Evolutionary conservation across 371 early-diverging fungal genomes (phyloP).

Genomic region (Chytridiales sp.): DNA sequence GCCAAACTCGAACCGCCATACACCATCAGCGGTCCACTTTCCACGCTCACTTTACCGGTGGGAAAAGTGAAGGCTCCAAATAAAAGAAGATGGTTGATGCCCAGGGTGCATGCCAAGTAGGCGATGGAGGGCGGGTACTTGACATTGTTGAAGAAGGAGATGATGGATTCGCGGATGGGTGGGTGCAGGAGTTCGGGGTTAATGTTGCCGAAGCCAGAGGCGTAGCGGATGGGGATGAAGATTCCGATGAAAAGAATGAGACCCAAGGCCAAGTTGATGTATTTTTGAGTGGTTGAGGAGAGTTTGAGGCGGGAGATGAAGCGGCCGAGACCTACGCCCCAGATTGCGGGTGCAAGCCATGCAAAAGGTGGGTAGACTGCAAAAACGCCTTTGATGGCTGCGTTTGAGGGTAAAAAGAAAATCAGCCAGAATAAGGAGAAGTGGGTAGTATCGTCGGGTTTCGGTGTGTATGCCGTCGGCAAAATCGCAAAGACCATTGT

Average conservation of each 20-base stretch:
- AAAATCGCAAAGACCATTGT: slow-evolving; percentile 10
- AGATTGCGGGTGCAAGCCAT: slow-evolving; percentile 33
- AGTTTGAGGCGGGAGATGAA: slow-evolving; percentile 7
- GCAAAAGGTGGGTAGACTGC: slow-evolving; percentile 36
- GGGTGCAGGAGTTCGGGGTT: slow-evolving; percentile 37
- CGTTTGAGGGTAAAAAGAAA: slow-evolving; percentile 25
- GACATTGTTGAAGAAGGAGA: slow-evolving; percentile 42
- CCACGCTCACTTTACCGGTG: slow-evolving; percentile 3
- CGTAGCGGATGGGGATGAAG: slow-evolving; percentile 30
- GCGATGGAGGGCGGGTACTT: slow-evolving; percentile 46
- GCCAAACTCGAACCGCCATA: slow-evolving; percentile 40
- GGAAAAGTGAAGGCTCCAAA: slow-evolving; percentile 6
- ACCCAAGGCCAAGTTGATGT: background rate
- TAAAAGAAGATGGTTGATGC: slow-evolving; percentile 29
- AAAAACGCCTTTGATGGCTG: slow-evolving; percentile 3
- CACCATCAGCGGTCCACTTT: slow-evolving; percentile 28
- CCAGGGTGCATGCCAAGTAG: slow-evolving; percentile 31
- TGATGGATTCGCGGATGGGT: slow-evolving; percentile 16
- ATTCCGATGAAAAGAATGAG: slow-evolving; percentile 17
- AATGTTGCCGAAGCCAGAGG: slow-evolving; percentile 38
- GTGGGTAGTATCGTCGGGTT: slow-evolving; percentile 1
- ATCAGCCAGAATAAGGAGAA: slow-evolving; percentile 20
- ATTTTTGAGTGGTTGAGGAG: background rate
- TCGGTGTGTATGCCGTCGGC: slow-evolving; percentile 20
- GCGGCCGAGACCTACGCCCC: slow-evolving; percentile 33